Evolutionary conservation across 2,329 filamentous ascomycete genomes (phyloP).

Genomic region (Ophiostoma sp.): DNA sequence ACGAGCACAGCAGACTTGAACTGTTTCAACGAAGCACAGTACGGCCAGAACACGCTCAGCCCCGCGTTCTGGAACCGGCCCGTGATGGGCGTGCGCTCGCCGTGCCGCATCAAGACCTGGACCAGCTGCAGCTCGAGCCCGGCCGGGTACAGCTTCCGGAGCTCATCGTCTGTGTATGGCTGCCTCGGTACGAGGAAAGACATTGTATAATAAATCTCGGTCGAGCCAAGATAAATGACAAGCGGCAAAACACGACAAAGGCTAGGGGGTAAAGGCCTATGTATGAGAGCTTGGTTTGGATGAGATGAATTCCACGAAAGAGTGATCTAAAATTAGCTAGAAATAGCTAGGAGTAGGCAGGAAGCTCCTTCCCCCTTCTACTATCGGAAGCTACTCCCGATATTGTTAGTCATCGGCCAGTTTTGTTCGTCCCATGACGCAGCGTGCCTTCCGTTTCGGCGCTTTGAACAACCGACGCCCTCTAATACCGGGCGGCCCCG

Average conservation of each 20-base stretch:
- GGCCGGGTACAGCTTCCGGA: conserved; percentile 73
- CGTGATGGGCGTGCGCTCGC: conserved; percentile 77
- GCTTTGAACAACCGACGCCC: background rate
- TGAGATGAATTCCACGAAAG: background rate
- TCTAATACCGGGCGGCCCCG: conserved; percentile 14
- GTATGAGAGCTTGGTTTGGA: background rate
- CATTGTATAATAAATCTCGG: conserved; percentile 49
- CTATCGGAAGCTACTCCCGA: background rate
- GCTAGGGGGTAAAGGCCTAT: no score
- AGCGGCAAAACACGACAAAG: background rate
- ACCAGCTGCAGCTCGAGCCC: conserved; percentile 79
- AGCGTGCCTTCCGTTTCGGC: background rate
- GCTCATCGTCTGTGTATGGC: conserved; percentile 75
- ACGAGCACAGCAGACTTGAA: conserved; percentile 53
- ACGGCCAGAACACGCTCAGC: conserved; percentile 73
- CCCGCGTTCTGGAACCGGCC: conserved; percentile 80
- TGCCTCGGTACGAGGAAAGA: conserved; percentile 68
- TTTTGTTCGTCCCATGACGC: background rate
- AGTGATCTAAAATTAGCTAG: background rate
- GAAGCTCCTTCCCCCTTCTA: background rate
- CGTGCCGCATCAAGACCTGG: conserved; percentile 77
- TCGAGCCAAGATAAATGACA: background rate
- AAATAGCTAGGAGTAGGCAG: background rate
- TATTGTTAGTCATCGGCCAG: background rate
- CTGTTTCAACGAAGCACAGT: conserved; percentile 72